These are phyloP conservation scores for Colletotrichum cordylinicola DNA, from an alignment of 2,329 filamentous ascomycete species.

Conservation along the genomic window DNA sequence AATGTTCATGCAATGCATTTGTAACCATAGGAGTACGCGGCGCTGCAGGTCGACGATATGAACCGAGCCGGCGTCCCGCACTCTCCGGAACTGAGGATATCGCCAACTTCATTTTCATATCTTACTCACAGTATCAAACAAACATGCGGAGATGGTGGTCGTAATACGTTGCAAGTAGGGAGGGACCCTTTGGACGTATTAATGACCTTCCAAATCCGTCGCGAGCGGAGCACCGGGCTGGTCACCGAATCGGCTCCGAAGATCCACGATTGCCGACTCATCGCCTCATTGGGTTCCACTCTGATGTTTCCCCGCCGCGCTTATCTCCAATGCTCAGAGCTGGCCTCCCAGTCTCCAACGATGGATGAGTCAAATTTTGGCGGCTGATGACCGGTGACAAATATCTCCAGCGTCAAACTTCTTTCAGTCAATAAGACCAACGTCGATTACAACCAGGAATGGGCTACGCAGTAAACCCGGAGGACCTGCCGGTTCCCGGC, in stretches of 20 bases:
- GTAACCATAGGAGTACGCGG: not conserved
- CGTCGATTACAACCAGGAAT: not conserved
- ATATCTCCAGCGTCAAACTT: not conserved
- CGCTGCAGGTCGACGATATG: not conserved
- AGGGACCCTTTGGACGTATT: not conserved
- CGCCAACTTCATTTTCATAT: not conserved
- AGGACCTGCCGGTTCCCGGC: conserved; percentile 5
- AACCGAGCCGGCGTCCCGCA: not conserved
- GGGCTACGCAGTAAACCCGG: not conserved
- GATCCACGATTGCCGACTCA: not conserved
- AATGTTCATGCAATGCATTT: not conserved
- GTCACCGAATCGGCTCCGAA: conserved; percentile 17
- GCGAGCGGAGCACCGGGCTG: not conserved
- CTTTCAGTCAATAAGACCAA: not conserved
- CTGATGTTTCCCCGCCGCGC: not conserved
- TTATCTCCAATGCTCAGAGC: not conserved
- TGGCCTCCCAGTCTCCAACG: not conserved
- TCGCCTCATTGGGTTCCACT: conserved; percentile 2
- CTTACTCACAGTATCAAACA: not conserved
- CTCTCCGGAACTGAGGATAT: not conserved
- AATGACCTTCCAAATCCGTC: not conserved
- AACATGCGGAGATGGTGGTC: not conserved
- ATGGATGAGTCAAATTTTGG: not conserved
- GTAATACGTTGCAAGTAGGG: not conserved
- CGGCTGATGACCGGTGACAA: not conserved